Conservation (phyloP, 2,329 filamentous ascomycete species). For the Fusarium globosum region DNA sequence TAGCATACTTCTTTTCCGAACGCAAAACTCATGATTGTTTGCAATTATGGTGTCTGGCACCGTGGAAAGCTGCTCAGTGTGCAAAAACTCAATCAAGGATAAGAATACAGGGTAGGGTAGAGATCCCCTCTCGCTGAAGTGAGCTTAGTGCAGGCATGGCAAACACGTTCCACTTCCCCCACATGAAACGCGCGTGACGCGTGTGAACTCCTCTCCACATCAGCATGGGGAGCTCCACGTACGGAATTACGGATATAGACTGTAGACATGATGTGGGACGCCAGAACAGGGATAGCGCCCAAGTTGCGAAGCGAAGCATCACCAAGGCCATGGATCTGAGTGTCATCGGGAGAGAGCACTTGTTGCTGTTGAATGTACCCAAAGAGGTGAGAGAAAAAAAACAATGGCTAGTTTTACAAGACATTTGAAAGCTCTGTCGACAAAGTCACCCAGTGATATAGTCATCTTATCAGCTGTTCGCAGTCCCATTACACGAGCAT, state of each 20-base stretch:
- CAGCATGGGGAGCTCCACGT: too few species aligned
- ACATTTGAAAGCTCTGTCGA: not conserved
- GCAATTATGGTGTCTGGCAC: rapidly evolving
- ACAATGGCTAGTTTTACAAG: not conserved
- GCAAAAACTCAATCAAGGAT: rapidly evolving
- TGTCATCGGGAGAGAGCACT: rapidly evolving
- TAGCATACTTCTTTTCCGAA: conserved; percentile 7
- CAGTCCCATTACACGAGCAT: conserved; percentile 83
- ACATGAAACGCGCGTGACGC: not conserved
- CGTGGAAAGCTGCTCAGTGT: too few species aligned
- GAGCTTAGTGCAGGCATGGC: not conserved
- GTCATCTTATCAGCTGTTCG: conserved; percentile 91
- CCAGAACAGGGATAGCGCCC: not conserved
- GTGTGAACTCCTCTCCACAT: not conserved
- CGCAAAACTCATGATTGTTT: not conserved
- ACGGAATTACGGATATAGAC: not conserved
- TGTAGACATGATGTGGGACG: not conserved
- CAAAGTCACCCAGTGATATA: conserved; percentile 80
- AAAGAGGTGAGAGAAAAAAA: rapidly evolving
- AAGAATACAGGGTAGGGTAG: not conserved
- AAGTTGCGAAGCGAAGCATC: not conserved
- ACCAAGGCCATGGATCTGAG: not conserved
- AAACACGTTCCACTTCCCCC: not conserved
- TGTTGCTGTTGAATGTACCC: not conserved
- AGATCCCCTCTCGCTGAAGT: not conserved